Evolutionary conservation across 768 basidiomycete species (phyloP).

Genomic region (Tricholoma flavovirens): DNA sequence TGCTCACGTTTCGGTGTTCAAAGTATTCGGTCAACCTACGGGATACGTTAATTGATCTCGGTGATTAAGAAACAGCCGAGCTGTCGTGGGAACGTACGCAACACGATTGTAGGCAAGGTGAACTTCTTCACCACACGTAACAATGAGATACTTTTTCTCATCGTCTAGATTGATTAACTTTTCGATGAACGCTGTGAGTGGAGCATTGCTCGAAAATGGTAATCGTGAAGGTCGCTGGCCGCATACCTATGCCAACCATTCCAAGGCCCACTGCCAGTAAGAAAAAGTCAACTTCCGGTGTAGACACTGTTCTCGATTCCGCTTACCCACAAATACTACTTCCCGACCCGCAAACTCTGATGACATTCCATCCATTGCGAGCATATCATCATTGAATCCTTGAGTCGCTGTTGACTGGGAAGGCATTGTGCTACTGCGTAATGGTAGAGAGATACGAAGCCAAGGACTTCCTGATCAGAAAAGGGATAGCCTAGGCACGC

Average conservation of each 20-base stretch:
- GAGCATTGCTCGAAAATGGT: background rate
- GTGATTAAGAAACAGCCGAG: too few species aligned
- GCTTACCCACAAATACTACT: conserved; percentile 25
- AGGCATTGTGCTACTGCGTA: too few species aligned
- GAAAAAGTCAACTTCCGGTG: background rate
- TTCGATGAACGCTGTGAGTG: conserved; percentile 55
- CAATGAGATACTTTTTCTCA: conserved; percentile 41
- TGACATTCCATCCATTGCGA: background rate
- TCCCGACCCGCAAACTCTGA: conserved; percentile 14
- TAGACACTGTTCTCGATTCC: background rate
- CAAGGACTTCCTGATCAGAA: too few species aligned
- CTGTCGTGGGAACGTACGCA: conserved; percentile 19
- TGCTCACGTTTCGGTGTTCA: conserved; percentile 38
- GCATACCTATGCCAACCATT: conserved; percentile 55
- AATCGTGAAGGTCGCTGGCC: background rate
- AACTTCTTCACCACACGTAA: conserved; percentile 55
- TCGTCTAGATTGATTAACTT: conserved; percentile 54
- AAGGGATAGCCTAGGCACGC: too few species aligned
- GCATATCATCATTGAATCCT: too few species aligned
- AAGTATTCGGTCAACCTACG: conserved; percentile 46
- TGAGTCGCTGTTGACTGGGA: too few species aligned
- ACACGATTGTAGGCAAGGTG: conserved; percentile 55
- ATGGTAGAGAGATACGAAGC: too few species aligned
- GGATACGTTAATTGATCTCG: background rate
- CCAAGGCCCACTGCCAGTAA: conserved; percentile 42